Conservation (phyloP, 805 yeast genomes). For the Metschnikowia santaceciliae region DNA sequence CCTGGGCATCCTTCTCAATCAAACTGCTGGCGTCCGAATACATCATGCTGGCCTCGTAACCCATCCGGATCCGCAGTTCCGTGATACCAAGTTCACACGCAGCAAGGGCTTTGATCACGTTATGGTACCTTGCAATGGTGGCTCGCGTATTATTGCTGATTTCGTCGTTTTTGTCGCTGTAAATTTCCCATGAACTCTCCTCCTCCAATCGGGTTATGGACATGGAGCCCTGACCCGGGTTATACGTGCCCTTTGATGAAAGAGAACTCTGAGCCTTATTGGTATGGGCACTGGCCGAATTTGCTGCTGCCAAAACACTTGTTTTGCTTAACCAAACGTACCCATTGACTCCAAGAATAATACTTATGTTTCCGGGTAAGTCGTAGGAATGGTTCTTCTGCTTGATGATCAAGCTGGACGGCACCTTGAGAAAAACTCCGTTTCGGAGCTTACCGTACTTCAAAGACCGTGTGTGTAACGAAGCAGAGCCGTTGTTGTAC, state of each 20-base stretch:
- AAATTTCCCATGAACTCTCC: slow-evolving; percentile 92
- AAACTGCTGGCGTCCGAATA: slow-evolving; percentile 48
- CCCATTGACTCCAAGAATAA: slow-evolving; percentile 92
- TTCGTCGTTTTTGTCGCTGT: slow-evolving; percentile 82
- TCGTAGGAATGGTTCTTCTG: slow-evolving; percentile 83
- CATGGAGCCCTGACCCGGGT: slow-evolving; percentile 56
- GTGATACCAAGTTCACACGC: slow-evolving; percentile 82
- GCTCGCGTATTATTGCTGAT: slow-evolving; percentile 59
- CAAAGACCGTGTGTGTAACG: slow-evolving; percentile 90
- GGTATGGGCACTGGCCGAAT: slow-evolving; percentile 20
- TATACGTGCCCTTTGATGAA: slow-evolving; percentile 37
- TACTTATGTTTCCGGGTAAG: slow-evolving; percentile 91
- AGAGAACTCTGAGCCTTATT: slow-evolving; percentile 40
- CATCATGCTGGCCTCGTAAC: slow-evolving; percentile 86
- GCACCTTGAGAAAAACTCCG: slow-evolving; percentile 79
- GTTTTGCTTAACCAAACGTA: slow-evolving; percentile 88
- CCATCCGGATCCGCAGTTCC: slow-evolving; percentile 71
- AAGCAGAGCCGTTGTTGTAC: slow-evolving; percentile 86
- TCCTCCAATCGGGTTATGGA: slow-evolving; percentile 84
- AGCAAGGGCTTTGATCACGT: slow-evolving; percentile 79
- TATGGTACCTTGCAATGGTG: slow-evolving; percentile 80
- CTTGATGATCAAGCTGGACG: slow-evolving; percentile 76
- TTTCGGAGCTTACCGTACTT: slow-evolving; percentile 94
- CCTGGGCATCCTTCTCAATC: slow-evolving; percentile 70
- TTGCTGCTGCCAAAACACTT: slow-evolving; percentile 21